These are phyloP conservation scores for Podospora anserina DNA, from an alignment of 495 filamentous ascomycete species.

Conservation along the genomic window DNA sequence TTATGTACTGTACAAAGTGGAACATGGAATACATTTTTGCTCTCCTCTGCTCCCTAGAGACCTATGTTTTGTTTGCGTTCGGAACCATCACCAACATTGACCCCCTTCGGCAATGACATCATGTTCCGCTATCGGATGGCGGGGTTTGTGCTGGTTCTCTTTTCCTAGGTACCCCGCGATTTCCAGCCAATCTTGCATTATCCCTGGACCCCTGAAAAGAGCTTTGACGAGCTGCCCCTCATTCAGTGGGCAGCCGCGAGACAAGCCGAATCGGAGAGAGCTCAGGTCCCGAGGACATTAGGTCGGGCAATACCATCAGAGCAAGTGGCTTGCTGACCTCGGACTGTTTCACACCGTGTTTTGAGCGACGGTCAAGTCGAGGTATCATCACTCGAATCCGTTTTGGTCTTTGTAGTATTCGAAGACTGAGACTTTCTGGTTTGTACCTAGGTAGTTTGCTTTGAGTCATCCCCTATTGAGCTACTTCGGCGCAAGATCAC, in stretches of 20 bases:
- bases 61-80: not conserved
- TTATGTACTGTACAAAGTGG: not conserved
- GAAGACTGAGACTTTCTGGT: not conserved
- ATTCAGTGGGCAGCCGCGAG: not conserved
- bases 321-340: not conserved
- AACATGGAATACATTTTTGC: not conserved
- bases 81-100: not conserved
- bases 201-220: not conserved
- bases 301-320: not conserved
- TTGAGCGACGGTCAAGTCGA: not conserved
- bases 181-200: not conserved
- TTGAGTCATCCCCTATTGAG: not conserved
- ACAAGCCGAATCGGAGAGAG: not conserved
- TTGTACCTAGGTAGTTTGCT: not conserved
- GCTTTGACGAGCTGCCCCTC: not conserved
- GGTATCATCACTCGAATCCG: not conserved
- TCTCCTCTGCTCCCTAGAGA: too few species aligned
- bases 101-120: slow-evolving; percentile 16
- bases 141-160: not conserved
- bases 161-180: slow-evolving; percentile 11
- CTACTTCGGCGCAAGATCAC: not conserved
- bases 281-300: not conserved
- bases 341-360: not conserved
- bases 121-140: slow-evolving; percentile 23
- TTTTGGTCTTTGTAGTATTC: not conserved